phyloP scores from a whole-genome alignment of 805 yeast genomes.

The Ogataea thermomethanolica region DNA sequence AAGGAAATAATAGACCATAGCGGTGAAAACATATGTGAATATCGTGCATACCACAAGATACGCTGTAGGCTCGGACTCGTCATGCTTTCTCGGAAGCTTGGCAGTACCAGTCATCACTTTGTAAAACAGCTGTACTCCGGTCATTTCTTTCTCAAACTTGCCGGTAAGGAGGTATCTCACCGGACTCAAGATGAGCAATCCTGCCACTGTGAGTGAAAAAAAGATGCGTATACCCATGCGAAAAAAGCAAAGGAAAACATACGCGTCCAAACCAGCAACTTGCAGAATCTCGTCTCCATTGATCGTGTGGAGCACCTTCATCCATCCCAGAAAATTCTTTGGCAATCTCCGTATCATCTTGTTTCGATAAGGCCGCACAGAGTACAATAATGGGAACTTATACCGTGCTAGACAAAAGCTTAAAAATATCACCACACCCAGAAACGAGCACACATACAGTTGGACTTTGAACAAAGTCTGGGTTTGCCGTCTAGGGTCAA shows the following conservation, averaged over 20 bases:
- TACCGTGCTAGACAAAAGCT: slow-evolving; percentile 50
- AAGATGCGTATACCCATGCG: slow-evolving; percentile 51
- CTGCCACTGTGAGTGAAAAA: slow-evolving; percentile 41
- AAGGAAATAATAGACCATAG: slow-evolving; percentile 42
- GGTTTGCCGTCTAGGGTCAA: slow-evolving; percentile 40
- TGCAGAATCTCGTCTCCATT: slow-evolving; percentile 50
- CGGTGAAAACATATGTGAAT: slow-evolving; percentile 53
- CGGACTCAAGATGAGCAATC: slow-evolving; percentile 49
- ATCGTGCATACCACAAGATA: slow-evolving; percentile 52
- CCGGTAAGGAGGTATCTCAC: slow-evolving; percentile 52
- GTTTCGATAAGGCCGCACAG: slow-evolving; percentile 50
- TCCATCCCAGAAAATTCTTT: slow-evolving; percentile 49
- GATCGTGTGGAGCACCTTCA: slow-evolving; percentile 42
- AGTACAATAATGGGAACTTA: slow-evolving; percentile 55
- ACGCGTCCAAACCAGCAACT: slow-evolving; percentile 57
- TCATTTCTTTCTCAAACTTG: slow-evolving; percentile 35
- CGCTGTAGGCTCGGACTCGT: slow-evolving; percentile 25
- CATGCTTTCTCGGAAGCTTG: slow-evolving; percentile 19
- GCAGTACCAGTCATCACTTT: slow-evolving; percentile 8
- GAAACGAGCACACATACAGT: slow-evolving; percentile 43
- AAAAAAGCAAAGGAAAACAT: slow-evolving; percentile 56
- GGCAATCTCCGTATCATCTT: slow-evolving; percentile 45
- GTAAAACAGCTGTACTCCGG: slow-evolving; percentile 6
- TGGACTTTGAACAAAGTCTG: slow-evolving; percentile 60
- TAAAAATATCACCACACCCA: slow-evolving; percentile 45